Evolutionary conservation across 805 yeast genomes (phyloP), one percentile per base, ranked within the genome.

Genomic region (Zygosaccharomyces pseudorouxii): DNA sequence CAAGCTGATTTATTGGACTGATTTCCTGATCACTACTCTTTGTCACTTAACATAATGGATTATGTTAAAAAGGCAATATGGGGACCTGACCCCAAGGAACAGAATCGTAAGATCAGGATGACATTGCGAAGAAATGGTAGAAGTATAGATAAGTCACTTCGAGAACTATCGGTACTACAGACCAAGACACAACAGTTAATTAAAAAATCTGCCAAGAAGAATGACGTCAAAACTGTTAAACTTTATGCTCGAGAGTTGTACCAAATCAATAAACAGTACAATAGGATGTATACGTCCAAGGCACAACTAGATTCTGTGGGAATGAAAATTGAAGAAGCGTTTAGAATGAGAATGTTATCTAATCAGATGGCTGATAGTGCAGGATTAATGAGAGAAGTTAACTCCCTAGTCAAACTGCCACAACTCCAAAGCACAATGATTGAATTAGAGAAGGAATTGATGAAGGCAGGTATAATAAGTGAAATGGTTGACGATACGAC

Each of bases 21-120:
- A 33, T n/a, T 33, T 14, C 10, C 10, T 7, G 5, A 6, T 33
- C 23, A 22, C 23, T 22, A 22, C 5, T 3, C 23, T 22, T 22
- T 22, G 5, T 22, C 23, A 22, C 6, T 33, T 5, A 12, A 31
- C 18, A 16, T 2, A 2, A 92, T 92, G 98, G 89, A 92, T 63
- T 84, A 75, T 64, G 66, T 92, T 29, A 90, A 88, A 70, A 82
- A 84, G 63, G 86, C 90, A 3, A 83, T 92, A 33, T 92, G 95
- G 85, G 99, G 99, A 0, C 97, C 98, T 0, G 97, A 90, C 63
- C 97, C 97, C 37, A 84, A 84, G 60, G 98, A 88, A 60, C 95
- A 85, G 60, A 80, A 74, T 51, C 67, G 93, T 48, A 84, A 81
- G 56, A 86, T 95, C 57, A 90, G 86, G 60, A 73, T 80, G 33